phyloP scores from a whole-genome alignment of 371 early-diverging fungal genomes.

The Mucor racemosus region DNA sequence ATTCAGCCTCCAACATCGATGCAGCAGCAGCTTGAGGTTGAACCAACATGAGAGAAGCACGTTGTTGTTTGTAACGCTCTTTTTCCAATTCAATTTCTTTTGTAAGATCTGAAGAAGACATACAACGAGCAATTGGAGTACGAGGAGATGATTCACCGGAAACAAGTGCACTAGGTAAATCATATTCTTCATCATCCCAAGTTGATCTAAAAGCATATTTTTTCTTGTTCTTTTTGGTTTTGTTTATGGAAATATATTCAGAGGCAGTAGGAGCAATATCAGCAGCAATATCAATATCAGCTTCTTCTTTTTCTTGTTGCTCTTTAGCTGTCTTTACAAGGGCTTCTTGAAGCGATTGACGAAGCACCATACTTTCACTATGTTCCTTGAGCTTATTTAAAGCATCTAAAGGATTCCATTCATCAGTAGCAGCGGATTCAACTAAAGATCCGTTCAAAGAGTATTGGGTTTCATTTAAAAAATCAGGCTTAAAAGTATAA shows the following conservation, averaged over 20 bases:
- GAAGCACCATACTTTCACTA: conserved; percentile 29
- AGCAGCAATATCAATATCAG: neutral
- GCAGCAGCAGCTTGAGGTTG: conserved; percentile 29
- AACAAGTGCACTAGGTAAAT: conserved; percentile 16
- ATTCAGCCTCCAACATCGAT: conserved; percentile 32
- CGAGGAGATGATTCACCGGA: conserved; percentile 31
- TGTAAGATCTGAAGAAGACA: conserved; percentile 16
- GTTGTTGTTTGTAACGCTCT: conserved; percentile 27
- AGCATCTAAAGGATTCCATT: conserved; percentile 27
- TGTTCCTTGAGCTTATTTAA: conserved; percentile 21
- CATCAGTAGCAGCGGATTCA: neutral
- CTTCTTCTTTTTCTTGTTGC: conserved; percentile 15
- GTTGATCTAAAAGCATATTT: conserved; percentile 14
- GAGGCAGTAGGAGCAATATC: neutral
- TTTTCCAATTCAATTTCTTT: conserved; percentile 32
- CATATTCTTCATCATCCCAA: conserved; percentile 28
- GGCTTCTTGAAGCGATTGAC: conserved; percentile 25
- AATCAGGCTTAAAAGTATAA: neutral
- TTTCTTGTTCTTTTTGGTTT: neutral
- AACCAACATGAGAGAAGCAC: conserved; percentile 20
- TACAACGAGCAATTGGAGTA: conserved; percentile 24
- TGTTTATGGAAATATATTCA: neutral
- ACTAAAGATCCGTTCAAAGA: conserved; percentile 14
- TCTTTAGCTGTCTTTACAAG: conserved; percentile 13
- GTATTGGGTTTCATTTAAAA: conserved; percentile 13